phyloP scores from a whole-genome alignment of 1,284 basidiomycete genomes.

The Prillingera fragicola region DNA sequence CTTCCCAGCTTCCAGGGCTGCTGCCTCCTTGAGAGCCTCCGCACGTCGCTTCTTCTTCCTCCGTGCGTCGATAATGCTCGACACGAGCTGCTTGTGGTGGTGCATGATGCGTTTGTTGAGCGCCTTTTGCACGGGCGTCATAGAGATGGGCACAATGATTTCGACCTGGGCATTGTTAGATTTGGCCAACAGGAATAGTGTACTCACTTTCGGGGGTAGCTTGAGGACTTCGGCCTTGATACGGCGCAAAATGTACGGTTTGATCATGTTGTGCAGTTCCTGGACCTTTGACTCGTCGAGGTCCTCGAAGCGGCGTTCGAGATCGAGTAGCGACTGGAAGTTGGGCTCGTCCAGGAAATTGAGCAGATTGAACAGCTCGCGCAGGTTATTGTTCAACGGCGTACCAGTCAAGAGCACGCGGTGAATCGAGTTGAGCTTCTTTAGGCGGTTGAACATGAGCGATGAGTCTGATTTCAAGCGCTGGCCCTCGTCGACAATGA shows the following conservation, averaged over 20 bases:
- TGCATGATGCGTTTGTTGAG: slow-evolving; percentile 74
- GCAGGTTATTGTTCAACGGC: slow-evolving; percentile 92
- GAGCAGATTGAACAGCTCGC: slow-evolving; percentile 91
- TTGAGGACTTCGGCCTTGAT: slow-evolving; percentile 88
- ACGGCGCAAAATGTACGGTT: slow-evolving; percentile 87
- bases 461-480: slow-evolving; percentile 66
- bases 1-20: no score
- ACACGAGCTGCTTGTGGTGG: slow-evolving; percentile 31
- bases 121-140: slow-evolving; percentile 81
- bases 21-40: not conserved
- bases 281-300: slow-evolving; percentile 72
- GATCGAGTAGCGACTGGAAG: slow-evolving; percentile 60
- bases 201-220: slow-evolving; percentile 76
- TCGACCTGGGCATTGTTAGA: slow-evolving; percentile 49
- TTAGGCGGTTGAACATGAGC: slow-evolving; percentile 75
- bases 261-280: slow-evolving; percentile 67
- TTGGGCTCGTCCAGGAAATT: slow-evolving; percentile 76
- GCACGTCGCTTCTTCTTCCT: slow-evolving; percentile 11
- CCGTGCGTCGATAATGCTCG: slow-evolving; percentile 25
- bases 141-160: slow-evolving; percentile 81
- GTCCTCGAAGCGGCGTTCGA: slow-evolving; percentile 64
- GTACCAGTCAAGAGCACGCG: slow-evolving; percentile 92
- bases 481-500: slow-evolving; percentile 91
- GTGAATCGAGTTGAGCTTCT: slow-evolving; percentile 70
- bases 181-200: not conserved